These are phyloP conservation scores for Penicillium argentinense DNA, from an alignment of 495 filamentous ascomycete genomes.

Conservation along the genomic window DNA sequence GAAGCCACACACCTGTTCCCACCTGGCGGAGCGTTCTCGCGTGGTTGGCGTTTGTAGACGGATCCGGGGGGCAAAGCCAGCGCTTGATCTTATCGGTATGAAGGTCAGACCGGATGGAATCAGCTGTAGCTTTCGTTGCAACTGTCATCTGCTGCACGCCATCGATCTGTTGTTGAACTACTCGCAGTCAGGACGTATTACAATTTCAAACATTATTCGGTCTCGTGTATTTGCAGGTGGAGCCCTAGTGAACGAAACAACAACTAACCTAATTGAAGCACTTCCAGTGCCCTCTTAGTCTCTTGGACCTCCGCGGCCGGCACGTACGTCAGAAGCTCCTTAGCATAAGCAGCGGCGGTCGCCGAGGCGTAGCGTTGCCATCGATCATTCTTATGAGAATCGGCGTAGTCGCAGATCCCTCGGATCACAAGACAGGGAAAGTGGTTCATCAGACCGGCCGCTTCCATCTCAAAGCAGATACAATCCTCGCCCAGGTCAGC, in stretches of 20 bases:
- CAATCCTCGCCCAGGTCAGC: neutral
- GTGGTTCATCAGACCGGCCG: slow-evolving; percentile 33
- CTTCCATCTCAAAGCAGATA: too few species aligned
- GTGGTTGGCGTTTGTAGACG: slow-evolving; percentile 1
- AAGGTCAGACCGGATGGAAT: too few species aligned
- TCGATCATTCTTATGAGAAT: slow-evolving; percentile 34
- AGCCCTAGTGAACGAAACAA: too few species aligned
- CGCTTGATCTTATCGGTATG: too few species aligned
- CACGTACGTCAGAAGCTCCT: slow-evolving; percentile 19
- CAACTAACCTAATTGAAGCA: neutral
- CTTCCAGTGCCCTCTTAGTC: slow-evolving; percentile 1
- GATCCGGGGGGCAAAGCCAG: neutral
- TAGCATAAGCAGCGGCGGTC: slow-evolving; percentile 30
- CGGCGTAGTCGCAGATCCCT: slow-evolving; percentile 39
- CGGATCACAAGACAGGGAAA: too few species aligned
- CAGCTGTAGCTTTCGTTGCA: too few species aligned
- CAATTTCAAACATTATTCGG: too few species aligned
- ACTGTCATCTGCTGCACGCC: too few species aligned
- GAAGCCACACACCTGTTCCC: slow-evolving; percentile 31
- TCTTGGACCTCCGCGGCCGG: slow-evolving; percentile 3
- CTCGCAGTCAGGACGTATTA: too few species aligned
- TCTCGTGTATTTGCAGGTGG: too few species aligned
- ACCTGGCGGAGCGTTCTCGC: slow-evolving; percentile 2
- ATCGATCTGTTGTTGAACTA: too few species aligned
- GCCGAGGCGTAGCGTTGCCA: slow-evolving; percentile 35